Evolutionary conservation across 306 rosid genomes (phyloP).

Genomic region (Pachyrhizus erosus): DNA sequence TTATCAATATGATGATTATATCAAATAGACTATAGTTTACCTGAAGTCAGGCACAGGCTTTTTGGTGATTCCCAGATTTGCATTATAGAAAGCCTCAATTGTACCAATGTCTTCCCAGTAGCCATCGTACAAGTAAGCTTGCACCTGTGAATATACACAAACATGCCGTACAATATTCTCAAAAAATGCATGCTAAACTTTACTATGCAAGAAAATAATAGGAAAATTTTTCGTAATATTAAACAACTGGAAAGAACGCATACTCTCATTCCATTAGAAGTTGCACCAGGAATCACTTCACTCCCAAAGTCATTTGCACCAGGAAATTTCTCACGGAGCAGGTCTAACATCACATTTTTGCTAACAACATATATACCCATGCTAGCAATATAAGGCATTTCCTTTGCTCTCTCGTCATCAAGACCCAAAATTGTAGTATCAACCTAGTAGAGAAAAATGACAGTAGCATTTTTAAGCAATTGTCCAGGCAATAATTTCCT

Average conservation of each 20-base stretch:
- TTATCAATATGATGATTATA: slow-evolving; percentile 15
- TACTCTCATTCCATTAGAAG: slow-evolving; percentile 92
- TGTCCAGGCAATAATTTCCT: neutral
- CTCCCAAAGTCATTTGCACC: slow-evolving; percentile 99
- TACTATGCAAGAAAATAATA: neutral
- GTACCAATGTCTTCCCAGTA: slow-evolving; percentile 99
- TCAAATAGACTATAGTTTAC: slow-evolving; percentile 48
- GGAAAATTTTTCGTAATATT: neutral
- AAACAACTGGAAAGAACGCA: slow-evolving; percentile 35
- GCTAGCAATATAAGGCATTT: slow-evolving; percentile 96
- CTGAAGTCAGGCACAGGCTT: slow-evolving; percentile 98
- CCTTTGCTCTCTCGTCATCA: slow-evolving; percentile 91
- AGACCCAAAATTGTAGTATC: slow-evolving; percentile 98
- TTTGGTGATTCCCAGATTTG: slow-evolving; percentile 94
- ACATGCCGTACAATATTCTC: neutral
- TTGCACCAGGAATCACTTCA: slow-evolving; percentile 99
- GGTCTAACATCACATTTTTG: slow-evolving; percentile 84
- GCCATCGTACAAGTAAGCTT: slow-evolving; percentile 97
- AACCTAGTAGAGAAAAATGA: slow-evolving; percentile 61
- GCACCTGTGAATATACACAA: slow-evolving; percentile 66
- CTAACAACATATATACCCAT: slow-evolving; percentile 99
- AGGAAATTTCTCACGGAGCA: slow-evolving; percentile 83
- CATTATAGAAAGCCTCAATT: slow-evolving; percentile 97
- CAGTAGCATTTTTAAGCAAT: neutral
- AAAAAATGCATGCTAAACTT: neutral